Base-by-base conservation (phyloP, 176 grass and related monocot genomes). In the Carex littledalei region DNA sequence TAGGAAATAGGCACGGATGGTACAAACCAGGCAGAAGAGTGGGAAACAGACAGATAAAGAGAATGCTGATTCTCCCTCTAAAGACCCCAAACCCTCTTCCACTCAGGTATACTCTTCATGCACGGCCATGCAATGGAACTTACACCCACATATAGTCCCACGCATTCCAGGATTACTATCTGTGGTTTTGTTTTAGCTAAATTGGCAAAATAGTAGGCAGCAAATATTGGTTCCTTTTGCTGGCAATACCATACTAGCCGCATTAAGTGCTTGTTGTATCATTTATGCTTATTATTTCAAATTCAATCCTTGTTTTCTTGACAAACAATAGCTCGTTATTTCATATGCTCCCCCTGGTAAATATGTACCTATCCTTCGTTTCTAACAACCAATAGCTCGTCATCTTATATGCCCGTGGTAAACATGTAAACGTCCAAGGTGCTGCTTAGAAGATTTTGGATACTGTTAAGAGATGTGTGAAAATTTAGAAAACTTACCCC, bases 11-110 rank as follows among this genome's bases (percentile, higher is more conserved):
- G 61, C 21, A 47, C 35, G 13, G 24, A 83, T 83, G 81, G 81
- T 83, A 10, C 81, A 83, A 54, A 83, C 62, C 41, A 83, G 81
- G 20, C 39, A 83, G 26, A 83, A 83, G 21, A 83, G 81, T 68
- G 81, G 81, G 41, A 83, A 83, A 50, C 39, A 83, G 47, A 83
- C 62, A 21, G 64, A 31, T 66, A 67, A 83, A 67, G 81, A 66
- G 45, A 83, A 83, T 67, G 20, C 63, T 31, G 81, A 83, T 32
- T 83, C 81, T 66, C 61, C 81, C 41, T 31, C 81, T 67, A 83
- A 64, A 67, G 81, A 83, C 81, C 81, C 81, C 8, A 83, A 65
- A 67, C 32, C 63, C 63, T 34, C 81, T 78, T 55, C 74, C 50
- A 78, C 49, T 31, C 74, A 78, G 74, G 74, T 78, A 78, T 0